Base-by-base conservation (phyloP, 306 rosid species). In the Purshia tridentata region DNA sequence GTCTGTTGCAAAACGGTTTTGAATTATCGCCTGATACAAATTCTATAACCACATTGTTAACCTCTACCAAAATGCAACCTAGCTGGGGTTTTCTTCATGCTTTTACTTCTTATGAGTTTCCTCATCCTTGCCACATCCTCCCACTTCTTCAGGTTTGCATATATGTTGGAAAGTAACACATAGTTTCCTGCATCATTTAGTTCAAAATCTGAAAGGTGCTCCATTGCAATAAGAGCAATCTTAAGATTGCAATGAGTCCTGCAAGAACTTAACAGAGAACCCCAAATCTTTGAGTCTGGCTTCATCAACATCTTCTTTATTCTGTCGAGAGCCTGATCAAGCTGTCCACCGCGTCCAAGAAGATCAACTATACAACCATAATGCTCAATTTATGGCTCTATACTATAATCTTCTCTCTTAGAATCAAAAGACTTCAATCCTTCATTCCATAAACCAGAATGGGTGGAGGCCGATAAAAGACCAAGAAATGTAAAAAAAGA, bases 291-390 rank as follows among this genome's bases (percentile, higher is more conserved):
- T 3, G 96, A 79, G 75, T 89, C 92, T 8, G 92, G 84, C 69
- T 74, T 81, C 81, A 91, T 80, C 8, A 89, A 83, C 96, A 94
- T 89, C 87, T 84, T 82, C 54, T 68, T 23, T 75, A 89, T 77
- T 29, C 76, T 72, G 46, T 89, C 77, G 4, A 92, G 83, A 73
- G 98, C 96, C 75, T 77, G 82, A 23, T 72, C 84, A 70, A 94
- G 80, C n/a, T 69, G 69, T 39, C 98, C 90, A 0, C 85, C 81
- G 9, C 96, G 91, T 29, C 95, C 97, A 0, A 94, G 84, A 79
- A 89, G 92, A 88, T 94, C 99, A 52, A 91, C 88, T 5, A 94
- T 59, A 75, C 97, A 91, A 59, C 97, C 92, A 69, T 91, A 89
- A 75, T 88, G 95, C 82, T 91, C 91, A 22, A 86, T 80, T 73